phyloP scores from a whole-genome alignment of 2,329 filamentous ascomycete species.

The Phyllosticta capitalensis region DNA sequence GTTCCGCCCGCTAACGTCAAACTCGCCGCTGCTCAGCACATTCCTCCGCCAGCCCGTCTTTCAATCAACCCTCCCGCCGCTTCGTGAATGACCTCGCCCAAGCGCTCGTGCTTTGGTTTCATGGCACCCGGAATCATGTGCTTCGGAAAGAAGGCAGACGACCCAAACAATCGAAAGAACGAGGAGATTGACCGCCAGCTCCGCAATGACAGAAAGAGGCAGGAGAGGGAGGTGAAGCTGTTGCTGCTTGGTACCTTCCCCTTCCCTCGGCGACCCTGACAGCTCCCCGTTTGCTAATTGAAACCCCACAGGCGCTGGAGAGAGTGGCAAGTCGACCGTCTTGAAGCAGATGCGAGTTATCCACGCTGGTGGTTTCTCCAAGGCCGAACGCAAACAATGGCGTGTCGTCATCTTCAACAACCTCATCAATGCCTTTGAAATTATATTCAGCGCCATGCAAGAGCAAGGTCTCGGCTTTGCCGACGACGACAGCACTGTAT shows the following conservation, averaged over 20 bases:
- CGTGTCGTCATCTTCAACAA: slow-evolving; percentile 95
- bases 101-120: background rate
- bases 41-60: background rate
- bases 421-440: slow-evolving; percentile 81
- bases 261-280: background rate
- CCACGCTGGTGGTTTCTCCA: slow-evolving; percentile 83
- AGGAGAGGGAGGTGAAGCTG: slow-evolving; percentile 86
- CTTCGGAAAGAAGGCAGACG: slow-evolving; percentile 41
- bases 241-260: slow-evolving; percentile 68
- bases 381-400: slow-evolving; percentile 84
- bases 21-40: background rate
- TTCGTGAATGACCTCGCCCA: background rate
- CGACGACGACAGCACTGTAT: slow-evolving; percentile 67
- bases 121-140: slow-evolving; percentile 34
- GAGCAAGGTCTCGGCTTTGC: slow-evolving; percentile 74
- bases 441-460: slow-evolving; percentile 84
- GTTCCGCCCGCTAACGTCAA: background rate
- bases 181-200: slow-evolving; percentile 78
- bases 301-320: slow-evolving; percentile 66
- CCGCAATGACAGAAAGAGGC: slow-evolving; percentile 75
- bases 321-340: slow-evolving; percentile 93
- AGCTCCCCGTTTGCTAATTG: background rate
- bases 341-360: slow-evolving; percentile 99
- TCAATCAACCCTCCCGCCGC: background rate
- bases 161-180: slow-evolving; percentile 40